Evolutionary conservation across 2,329 filamentous ascomycete genomes (phyloP).

Genomic region (Verruconis gallopava): DNA sequence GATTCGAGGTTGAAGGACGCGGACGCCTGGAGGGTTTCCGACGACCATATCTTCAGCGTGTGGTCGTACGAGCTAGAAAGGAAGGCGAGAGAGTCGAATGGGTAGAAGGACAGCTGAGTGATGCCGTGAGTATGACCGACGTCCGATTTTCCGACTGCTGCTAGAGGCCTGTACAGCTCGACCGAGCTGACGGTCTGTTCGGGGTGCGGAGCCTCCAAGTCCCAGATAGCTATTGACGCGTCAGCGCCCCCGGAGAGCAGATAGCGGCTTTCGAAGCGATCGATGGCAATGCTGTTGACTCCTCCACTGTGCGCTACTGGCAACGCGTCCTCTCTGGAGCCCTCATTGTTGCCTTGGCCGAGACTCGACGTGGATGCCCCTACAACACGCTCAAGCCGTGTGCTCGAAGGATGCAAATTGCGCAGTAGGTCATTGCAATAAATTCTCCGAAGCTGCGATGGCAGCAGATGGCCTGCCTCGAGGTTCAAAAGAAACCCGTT

Average conservation of each 20-base stretch:
- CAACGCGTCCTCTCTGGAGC: conserved; percentile 19
- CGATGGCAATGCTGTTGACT: conserved; percentile 66
- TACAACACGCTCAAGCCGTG: conserved; percentile 57
- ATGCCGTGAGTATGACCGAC: conserved; percentile 54
- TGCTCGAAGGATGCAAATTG: conserved; percentile 53
- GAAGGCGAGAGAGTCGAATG: conserved; percentile 64
- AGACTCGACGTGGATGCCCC: conserved; percentile 16
- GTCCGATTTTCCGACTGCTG: conserved; percentile 8
- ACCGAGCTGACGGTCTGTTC: conserved; percentile 1
- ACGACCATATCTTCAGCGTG: conserved; percentile 62
- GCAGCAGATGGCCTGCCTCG: conserved; percentile 54
- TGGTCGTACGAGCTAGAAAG: conserved; percentile 68
- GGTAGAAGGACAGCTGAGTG: conserved; percentile 65
- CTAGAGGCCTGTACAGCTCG: background rate
- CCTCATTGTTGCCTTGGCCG: conserved; percentile 17
- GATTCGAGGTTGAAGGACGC: conserved; percentile 56
- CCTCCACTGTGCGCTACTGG: conserved; percentile 61
- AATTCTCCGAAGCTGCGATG: conserved; percentile 50
- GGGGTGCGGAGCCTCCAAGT: conserved; percentile 45
- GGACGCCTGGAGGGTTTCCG: conserved; percentile 45
- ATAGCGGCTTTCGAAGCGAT: conserved; percentile 67
- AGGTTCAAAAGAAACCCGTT: conserved; percentile 65
- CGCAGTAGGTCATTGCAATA: conserved; percentile 54
- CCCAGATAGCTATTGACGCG: conserved; percentile 74
- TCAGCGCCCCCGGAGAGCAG: conserved; percentile 78